Percentiles rank a stretch among this genome's conserved stretches.
phyloP scores from a whole-genome alignment of 2,329 filamentous ascomycete species.

The Lasiodiplodia hormozganensis region DNA sequence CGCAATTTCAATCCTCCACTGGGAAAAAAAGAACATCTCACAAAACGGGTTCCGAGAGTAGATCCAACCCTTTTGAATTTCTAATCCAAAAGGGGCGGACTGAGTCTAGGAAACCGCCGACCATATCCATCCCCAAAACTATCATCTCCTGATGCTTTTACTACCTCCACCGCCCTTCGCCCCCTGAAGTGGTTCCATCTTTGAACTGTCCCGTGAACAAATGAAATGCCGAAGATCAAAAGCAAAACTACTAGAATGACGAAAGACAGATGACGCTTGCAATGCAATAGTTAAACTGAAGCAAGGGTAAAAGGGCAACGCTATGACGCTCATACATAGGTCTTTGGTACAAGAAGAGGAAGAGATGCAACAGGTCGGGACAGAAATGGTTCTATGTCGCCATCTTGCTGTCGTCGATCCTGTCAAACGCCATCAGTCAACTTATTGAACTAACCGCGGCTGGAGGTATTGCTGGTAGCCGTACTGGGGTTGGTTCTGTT shows the following conservation, averaged over 20 bases:
- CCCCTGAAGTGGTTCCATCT: constrained; percentile 1
- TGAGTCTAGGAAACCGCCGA: constrained; percentile 23
- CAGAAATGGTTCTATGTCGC: constrained; percentile 16
- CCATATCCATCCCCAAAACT: constrained; percentile 26
- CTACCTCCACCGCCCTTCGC: constrained; percentile 11
- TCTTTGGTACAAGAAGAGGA: constrained; percentile 46
- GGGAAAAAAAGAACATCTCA: constrained; percentile 2
- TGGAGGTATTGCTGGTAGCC: constrained; percentile 44
- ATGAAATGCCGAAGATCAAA: constrained; percentile 27
- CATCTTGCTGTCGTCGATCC: constrained; percentile 15
- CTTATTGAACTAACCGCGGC: constrained; percentile 43
- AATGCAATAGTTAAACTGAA: constrained; percentile 26
- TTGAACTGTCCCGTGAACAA: constrained; percentile 15
- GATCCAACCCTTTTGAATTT: constrained; percentile 27
- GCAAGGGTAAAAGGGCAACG: constrained; percentile 41
- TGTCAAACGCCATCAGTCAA: constrained; percentile 29
- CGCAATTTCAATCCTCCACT: constrained; percentile 27
- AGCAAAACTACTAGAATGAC: constrained; percentile 15
- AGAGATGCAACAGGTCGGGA: constrained; percentile 25
- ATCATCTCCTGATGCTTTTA: constrained; percentile 19
- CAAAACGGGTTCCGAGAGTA: constrained; percentile 6
- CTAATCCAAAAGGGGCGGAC: constrained; percentile 24
- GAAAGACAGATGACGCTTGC: constrained; percentile 30
- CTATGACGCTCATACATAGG: constrained; percentile 49
- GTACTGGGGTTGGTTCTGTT: constrained; percentile 39